Conservation (phyloP, 2,329 filamentous ascomycete species). For the Neofusicoccum cordaticola region DNA sequence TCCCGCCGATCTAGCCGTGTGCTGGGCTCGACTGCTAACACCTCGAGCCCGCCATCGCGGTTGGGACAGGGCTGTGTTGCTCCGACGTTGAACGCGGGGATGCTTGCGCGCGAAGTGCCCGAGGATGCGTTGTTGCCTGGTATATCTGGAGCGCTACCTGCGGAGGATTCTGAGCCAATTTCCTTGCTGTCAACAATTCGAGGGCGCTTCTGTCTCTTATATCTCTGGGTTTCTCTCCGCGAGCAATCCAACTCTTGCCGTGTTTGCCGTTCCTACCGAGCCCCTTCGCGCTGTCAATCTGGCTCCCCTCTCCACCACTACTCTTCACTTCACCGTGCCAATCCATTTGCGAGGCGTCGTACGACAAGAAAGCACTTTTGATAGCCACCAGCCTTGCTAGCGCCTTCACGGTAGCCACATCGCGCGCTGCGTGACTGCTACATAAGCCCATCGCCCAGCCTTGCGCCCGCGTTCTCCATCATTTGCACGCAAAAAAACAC, state of each 20-base stretch:
- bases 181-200: not conserved
- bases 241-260: not conserved
- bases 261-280: not conserved
- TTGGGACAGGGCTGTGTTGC: not conserved
- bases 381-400: not conserved
- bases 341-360: not conserved
- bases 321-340: not conserved
- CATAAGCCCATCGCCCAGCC: not conserved
- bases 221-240: not conserved
- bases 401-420: not conserved
- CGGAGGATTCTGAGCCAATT: not conserved
- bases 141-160: not conserved
- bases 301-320: not conserved
- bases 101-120: not conserved
- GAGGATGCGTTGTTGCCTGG: not conserved
- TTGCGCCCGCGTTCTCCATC: not conserved
- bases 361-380: not conserved
- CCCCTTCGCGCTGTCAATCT: not conserved
- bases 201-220: not conserved
- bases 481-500: not conserved
- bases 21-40: not conserved
- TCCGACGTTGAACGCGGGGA: not conserved
- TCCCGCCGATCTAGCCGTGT: not conserved
- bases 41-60: not conserved
- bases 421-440: not conserved